Evolutionary conservation across 2,329 filamentous ascomycete species (phyloP), one percentile per base, ranked within the genome.

Genomic region (Calonectria henricotiae): DNA sequence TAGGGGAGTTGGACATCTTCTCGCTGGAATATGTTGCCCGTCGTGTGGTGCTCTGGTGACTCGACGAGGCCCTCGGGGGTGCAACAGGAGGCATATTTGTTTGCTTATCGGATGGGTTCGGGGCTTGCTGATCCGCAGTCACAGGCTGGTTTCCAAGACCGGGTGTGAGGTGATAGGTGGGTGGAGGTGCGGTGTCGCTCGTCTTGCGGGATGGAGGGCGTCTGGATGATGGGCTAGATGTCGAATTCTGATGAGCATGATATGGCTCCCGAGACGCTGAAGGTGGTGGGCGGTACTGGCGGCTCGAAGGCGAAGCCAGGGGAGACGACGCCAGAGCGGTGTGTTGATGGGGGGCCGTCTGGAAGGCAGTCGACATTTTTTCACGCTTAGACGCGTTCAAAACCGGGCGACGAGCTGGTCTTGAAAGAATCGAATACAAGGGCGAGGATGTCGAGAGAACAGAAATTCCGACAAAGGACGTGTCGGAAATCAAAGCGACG

Each of bases 21-120:
- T 88, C 86, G 76, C 80, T 83, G n/a, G 84, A 76, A 64, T 86
- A 83, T 17, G 84, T 79, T 43, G 81, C 79, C 75, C 86, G 84
- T 65, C 87, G 83, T 32, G 87, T 83, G 74, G 79, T 83, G 17
- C 79, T 75, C 72, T 84, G 82, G 71, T 84, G 82, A 73, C 90
- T 92, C 49, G 94, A 96, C 15, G 95, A 97, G 8, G 93, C 95
- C 78, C 95, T 90, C 41, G 94, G 93, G 58, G 93, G 95, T 66
- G 93, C 91, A 76, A 94, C 88, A 27, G 93, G 92, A 64, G 93
- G 90, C 84, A 88, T 90, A 82, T 86, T 89, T 83, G 84, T 89
- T 83, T 86, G 85, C 78, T 87, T 86, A 77, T 88, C 87, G 71
- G 86, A 84, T 67, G 84, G 78, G 23, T 85, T 77, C 32, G 84